Percentiles rank a stretch among this genome's conserved stretches.
phyloP scores from a whole-genome alignment of 441 rosid genomes.

The Cnidoscolus chayamansa region DNA sequence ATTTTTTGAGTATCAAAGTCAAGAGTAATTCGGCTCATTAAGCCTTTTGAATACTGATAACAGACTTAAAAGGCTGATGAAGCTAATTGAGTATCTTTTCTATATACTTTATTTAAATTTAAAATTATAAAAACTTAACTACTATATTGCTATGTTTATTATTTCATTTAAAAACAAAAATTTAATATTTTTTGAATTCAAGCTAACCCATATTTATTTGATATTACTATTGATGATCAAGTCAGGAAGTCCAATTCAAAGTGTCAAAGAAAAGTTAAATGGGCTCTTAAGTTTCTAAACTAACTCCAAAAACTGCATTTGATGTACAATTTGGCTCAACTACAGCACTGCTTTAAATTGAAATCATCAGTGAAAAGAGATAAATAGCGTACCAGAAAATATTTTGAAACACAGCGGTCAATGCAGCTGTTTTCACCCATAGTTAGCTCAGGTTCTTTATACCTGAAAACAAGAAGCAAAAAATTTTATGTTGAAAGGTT shows the following conservation, averaged over 20 bases:
- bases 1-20: too few relatives aligned
- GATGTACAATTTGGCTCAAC: neutral
- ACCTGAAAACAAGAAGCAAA: constrained; percentile 42
- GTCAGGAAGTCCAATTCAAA: neutral
- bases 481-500: neutral
- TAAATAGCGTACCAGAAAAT: constrained; percentile 68
- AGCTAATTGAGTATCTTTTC: neutral
- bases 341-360: neutral
- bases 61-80: neutral
- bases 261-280: too few relatives aligned
- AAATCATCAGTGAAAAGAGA: neutral
- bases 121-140: neutral
- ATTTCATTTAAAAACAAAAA: neutral
- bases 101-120: neutral
- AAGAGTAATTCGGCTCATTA: too few relatives aligned
- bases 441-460: constrained; percentile 87
- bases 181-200: neutral
- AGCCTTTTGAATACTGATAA: too few relatives aligned
- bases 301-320: neutral
- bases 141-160: neutral
- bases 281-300: neutral
- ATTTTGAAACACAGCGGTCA: constrained; percentile 94
- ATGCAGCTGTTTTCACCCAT: constrained; percentile 99
- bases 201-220: neutral
- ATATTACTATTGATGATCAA: neutral